These are phyloP conservation scores for Teratosphaeriaceae sp. DNA, from an alignment of 2,329 filamentous ascomycete genomes.

Conservation along the genomic window DNA sequence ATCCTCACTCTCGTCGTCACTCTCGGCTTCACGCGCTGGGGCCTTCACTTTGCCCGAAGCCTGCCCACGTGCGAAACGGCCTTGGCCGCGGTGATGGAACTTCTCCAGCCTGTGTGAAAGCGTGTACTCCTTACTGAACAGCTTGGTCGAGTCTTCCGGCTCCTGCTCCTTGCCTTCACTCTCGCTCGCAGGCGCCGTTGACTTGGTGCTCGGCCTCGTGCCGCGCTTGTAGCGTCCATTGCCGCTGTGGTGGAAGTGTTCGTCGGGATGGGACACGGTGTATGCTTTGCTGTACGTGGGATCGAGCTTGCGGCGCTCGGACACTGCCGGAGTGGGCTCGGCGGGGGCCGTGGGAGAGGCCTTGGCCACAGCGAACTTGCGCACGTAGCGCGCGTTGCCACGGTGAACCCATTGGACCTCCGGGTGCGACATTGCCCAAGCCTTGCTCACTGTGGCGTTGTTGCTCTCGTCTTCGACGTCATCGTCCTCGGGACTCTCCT, in stretches of 20 bases:
- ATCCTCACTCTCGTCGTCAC: slow-evolving; percentile 3
- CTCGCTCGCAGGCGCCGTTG: not conserved
- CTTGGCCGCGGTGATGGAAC: slow-evolving; percentile 26
- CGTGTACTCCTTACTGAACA: slow-evolving; percentile 19
- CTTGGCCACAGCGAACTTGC: slow-evolving; percentile 6
- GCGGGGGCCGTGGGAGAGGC: slow-evolving; percentile 3
- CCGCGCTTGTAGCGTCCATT: slow-evolving; percentile 22
- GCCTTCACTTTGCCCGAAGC: slow-evolving; percentile 4
- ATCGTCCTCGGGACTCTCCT: slow-evolving; percentile 2
- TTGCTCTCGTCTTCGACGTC: slow-evolving; percentile 12
- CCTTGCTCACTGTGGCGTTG: slow-evolving; percentile 22
- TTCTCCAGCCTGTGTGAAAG: slow-evolving; percentile 16
- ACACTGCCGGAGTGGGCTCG: not conserved
- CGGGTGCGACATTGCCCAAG: slow-evolving; percentile 23
- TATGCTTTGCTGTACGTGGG: slow-evolving; percentile 21
- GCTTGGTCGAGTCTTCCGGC: slow-evolving; percentile 1
- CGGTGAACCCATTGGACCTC: slow-evolving; percentile 26
- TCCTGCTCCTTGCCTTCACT: slow-evolving; percentile 7
- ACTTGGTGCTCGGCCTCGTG: slow-evolving; percentile 15
- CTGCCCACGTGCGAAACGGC: slow-evolving; percentile 19
- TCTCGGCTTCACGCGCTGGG: slow-evolving; percentile 6
- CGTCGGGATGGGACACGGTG: slow-evolving; percentile 20
- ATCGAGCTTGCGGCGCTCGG: slow-evolving; percentile 6
- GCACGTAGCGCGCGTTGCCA: slow-evolving; percentile 27
- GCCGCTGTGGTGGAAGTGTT: slow-evolving; percentile 24